phyloP scores from a whole-genome alignment of 345 rosid species.

The Capsella bursapastoris region DNA sequence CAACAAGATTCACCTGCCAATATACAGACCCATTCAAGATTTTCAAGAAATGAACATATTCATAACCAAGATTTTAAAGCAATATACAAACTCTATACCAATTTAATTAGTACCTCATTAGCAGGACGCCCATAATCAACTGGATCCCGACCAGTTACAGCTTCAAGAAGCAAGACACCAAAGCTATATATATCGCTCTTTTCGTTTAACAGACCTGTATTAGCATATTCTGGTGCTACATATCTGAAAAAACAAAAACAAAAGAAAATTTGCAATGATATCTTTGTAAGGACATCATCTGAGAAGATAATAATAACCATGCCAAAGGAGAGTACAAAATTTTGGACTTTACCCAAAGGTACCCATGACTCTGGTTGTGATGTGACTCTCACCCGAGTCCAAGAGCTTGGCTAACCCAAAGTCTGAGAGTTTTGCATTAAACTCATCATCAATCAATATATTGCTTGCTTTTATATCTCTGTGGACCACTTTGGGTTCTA shows the following conservation, averaged over 20 bases:
- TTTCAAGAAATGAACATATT: not conserved
- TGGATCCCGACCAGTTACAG: constrained; percentile 92
- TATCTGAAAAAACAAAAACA: constrained; percentile 59
- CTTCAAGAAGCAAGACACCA: constrained; percentile 92
- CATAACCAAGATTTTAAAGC: not conserved
- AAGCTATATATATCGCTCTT: constrained; percentile 97
- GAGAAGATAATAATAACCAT: constrained; percentile 25
- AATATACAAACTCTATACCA: too few relatives aligned
- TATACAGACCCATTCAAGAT: not conserved
- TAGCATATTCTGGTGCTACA: constrained; percentile 98
- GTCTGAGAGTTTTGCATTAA: constrained; percentile 93
- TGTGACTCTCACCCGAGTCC: constrained; percentile 89
- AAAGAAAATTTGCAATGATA: not conserved
- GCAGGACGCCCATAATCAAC: constrained; percentile 94
- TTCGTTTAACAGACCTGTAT: constrained; percentile 88
- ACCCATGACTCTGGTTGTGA: constrained; percentile 97
- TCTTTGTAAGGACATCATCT: constrained; percentile 23
- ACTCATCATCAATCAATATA: constrained; percentile 84
- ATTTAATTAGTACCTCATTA: constrained; percentile 56
- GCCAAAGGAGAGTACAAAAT: constrained; percentile 11
- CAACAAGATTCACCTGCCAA: constrained; percentile 88
- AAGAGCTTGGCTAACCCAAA: constrained; percentile 97
- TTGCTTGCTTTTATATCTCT: constrained; percentile 97
- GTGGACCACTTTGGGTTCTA: constrained; percentile 96
- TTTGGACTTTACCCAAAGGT: constrained; percentile 81